Percentiles rank a stretch among this genome's conserved stretches.
These are phyloP conservation scores for Pseudopyrenochaeta lycopersici DNA, from an alignment of 2,329 filamentous ascomycete species.

Conservation along the genomic window DNA sequence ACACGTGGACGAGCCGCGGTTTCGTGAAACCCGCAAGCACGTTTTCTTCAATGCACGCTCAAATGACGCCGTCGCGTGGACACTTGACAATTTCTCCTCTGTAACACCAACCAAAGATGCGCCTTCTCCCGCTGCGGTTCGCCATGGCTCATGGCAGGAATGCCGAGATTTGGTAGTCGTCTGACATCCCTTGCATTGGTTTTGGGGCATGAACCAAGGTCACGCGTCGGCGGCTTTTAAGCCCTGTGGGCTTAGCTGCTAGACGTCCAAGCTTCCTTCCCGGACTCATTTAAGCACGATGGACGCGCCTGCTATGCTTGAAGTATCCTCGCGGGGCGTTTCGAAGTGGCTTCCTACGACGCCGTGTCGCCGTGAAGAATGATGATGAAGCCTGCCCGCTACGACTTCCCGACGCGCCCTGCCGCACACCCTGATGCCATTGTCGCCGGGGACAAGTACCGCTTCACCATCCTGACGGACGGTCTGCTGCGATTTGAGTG, in stretches of 20 bases:
- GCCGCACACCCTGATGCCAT: constrained; percentile 56
- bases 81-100: constrained; percentile 11
- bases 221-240: constrained; percentile 33
- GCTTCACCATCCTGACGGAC: constrained; percentile 68
- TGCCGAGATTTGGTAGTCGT: constrained; percentile 23
- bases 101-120: constrained; percentile 17
- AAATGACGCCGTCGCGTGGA: constrained; percentile 28
- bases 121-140: constrained; percentile 16
- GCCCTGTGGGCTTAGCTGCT: constrained; percentile 25
- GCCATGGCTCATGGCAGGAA: constrained; percentile 19
- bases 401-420: constrained; percentile 56
- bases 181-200: constrained; percentile 25
- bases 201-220: constrained; percentile 28
- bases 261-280: constrained; percentile 30
- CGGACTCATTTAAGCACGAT: constrained; percentile 31
- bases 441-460: constrained; percentile 61
- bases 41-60: background rate
- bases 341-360: constrained; percentile 15
- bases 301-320: constrained; percentile 28
- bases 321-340: constrained; percentile 13
- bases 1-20: background rate
- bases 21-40: too few species aligned
- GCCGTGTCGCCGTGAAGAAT: constrained; percentile 7
- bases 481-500: constrained; percentile 69
- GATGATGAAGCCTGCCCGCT: constrained; percentile 49